Conservation (phyloP, 163 green algal genomes). For the Coccomyxa subellipsoidea region DNA sequence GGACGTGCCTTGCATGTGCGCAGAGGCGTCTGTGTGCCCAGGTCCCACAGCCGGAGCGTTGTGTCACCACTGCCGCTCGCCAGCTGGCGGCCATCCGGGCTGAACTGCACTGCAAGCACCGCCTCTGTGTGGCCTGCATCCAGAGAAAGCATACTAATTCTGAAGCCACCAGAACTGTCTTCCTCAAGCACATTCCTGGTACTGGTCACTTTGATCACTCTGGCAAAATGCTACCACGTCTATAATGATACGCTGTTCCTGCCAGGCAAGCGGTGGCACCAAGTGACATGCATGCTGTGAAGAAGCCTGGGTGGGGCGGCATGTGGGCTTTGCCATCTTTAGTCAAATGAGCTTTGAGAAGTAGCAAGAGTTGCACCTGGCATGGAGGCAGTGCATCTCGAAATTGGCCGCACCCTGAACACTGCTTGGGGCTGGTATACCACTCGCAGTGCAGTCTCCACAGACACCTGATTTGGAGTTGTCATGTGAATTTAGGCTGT, state of each 20-base stretch:
- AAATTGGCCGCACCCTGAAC: slow-evolving; percentile 90
- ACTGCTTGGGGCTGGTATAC: slow-evolving; percentile 83
- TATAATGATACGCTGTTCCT: too few species aligned
- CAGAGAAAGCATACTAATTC: too few species aligned
- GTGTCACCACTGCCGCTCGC: slow-evolving; percentile 89
- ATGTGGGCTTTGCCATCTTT: too few species aligned
- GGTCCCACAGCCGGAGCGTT: slow-evolving; percentile 90
- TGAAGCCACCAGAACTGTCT: too few species aligned
- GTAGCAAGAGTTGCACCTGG: too few species aligned
- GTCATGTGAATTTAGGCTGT: neutral
- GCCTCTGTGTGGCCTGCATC: slow-evolving; percentile 79
- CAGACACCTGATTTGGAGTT: slow-evolving; percentile 50
- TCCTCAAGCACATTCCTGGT: too few species aligned
- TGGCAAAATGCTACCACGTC: too few species aligned
- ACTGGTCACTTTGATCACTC: too few species aligned
- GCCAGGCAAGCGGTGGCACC: too few species aligned
- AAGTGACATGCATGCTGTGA: neutral
- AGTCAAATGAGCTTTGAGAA: too few species aligned
- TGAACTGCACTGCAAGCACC: slow-evolving; percentile 89
- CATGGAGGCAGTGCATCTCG: slow-evolving; percentile 88
- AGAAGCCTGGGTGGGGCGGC: too few species aligned
- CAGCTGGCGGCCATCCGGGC: slow-evolving; percentile 79
- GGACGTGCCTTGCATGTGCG: slow-evolving; percentile 59
- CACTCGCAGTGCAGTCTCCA: slow-evolving; percentile 83
- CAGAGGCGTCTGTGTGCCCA: slow-evolving; percentile 78